These are phyloP conservation scores for Dipteronia sinensis DNA, from an alignment of 345 rosid genomes.

Conservation along the genomic window DNA sequence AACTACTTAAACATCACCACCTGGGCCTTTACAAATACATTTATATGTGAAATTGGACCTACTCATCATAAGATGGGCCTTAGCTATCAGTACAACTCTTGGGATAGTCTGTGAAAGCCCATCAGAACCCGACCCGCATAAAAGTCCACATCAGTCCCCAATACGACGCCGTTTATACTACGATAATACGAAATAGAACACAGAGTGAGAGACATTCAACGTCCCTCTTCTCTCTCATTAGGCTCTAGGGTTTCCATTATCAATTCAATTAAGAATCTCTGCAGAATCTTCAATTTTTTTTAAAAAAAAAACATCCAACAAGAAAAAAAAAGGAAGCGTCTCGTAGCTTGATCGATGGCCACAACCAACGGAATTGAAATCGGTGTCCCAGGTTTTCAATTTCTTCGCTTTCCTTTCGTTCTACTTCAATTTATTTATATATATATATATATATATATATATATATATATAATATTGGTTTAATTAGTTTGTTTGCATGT, in stretches of 20 bases:
- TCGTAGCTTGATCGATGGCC: slow-evolving; percentile 14
- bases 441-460: neutral
- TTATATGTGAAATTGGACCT: too few species aligned
- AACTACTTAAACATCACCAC: too few species aligned
- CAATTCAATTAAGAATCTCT: neutral
- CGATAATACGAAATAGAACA: neutral
- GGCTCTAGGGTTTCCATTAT: neutral
- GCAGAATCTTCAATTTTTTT: neutral
- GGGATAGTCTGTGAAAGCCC: neutral
- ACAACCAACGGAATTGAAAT: slow-evolving; percentile 1
- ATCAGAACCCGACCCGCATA: neutral
- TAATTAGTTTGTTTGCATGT: neutral
- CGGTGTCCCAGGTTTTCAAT: slow-evolving; percentile 13
- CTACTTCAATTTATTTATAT: neutral
- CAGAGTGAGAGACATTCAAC: too few species aligned
- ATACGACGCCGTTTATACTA: neutral
- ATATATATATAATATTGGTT: neutral
- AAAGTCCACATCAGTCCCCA: neutral
- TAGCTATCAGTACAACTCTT: too few species aligned
- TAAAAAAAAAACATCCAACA: neutral
- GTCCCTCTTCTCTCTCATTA: neutral
- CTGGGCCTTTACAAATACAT: too few species aligned
- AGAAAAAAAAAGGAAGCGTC: neutral
- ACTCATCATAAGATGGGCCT: too few species aligned
- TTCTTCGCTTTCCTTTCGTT: neutral